Percentiles rank a stretch among this genome's conserved stretches.
Conservation (phyloP, 2,329 filamentous ascomycete species). For the Colletotrichum chrysophilum region DNA sequence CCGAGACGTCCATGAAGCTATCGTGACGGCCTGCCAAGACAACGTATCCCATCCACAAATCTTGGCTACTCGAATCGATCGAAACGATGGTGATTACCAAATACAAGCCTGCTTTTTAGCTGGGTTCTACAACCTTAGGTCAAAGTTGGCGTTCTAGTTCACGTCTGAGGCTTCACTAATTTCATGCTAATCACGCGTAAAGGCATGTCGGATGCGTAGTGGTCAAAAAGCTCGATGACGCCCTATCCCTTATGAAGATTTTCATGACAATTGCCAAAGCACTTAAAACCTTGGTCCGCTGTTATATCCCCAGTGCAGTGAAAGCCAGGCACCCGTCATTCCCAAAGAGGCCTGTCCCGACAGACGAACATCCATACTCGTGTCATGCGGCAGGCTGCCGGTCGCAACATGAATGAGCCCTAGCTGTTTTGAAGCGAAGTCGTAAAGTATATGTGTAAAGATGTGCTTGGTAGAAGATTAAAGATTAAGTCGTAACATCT, state of each 20-base stretch:
- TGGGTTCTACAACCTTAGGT: background rate
- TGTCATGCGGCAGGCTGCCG: background rate
- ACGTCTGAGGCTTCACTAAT: background rate
- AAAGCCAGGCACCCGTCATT: background rate
- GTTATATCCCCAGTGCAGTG: background rate
- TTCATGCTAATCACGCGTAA: background rate
- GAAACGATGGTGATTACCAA: accelerated
- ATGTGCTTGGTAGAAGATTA: background rate
- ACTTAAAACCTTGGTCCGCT: background rate
- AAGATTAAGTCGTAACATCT: background rate
- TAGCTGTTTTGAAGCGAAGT: background rate
- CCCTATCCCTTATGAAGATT: background rate
- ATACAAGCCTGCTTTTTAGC: background rate
- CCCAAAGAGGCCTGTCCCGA: background rate
- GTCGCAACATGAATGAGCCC: background rate
- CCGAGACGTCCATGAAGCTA: background rate
- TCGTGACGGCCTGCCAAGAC: background rate
- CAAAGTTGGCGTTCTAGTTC: accelerated
- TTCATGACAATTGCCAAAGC: background rate
- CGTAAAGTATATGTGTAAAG: background rate
- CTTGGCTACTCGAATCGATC: background rate
- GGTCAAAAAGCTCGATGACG: background rate
- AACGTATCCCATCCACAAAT: background rate
- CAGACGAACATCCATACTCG: background rate
- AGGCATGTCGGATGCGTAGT: background rate